Evolutionary conservation across 2,329 filamentous ascomycete species (phyloP).

Genomic region (Ilyonectria robusta): DNA sequence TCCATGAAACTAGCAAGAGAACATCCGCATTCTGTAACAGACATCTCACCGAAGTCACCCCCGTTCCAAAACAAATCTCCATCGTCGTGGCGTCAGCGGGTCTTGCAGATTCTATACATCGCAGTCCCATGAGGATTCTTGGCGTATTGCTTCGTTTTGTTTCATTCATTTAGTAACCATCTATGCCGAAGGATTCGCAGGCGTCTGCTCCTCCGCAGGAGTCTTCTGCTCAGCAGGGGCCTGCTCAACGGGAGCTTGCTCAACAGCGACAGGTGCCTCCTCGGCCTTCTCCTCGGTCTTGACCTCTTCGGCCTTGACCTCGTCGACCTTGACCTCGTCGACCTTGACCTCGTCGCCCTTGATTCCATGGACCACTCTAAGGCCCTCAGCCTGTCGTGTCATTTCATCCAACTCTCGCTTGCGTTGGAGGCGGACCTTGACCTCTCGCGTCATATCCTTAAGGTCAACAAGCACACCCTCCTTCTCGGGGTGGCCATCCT

Average conservation of each 20-base stretch:
- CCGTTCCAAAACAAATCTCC: not conserved
- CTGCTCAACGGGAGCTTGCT: not conserved
- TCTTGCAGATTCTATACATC: not conserved
- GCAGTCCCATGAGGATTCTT: not conserved
- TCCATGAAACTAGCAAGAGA: conserved; percentile 1
- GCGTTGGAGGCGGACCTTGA: conserved; percentile 63
- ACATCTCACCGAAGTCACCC: not conserved
- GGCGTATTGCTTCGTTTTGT: not conserved
- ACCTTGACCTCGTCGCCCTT: conserved; percentile 57
- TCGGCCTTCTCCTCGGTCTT: conserved; percentile 28
- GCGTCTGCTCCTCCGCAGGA: conserved; percentile 13
- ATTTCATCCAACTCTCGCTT: conserved; percentile 62
- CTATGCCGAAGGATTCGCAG: conserved; percentile 26
- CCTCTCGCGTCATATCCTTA: conserved; percentile 73
- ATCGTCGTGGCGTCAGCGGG: not conserved
- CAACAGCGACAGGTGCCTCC: conserved; percentile 30
- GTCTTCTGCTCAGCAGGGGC: conserved; percentile 12
- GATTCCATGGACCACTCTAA: conserved; percentile 63
- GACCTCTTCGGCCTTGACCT: conserved; percentile 59
- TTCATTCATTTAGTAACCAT: conserved; percentile 13
- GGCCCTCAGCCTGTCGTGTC: conserved; percentile 59
- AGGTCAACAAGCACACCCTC: conserved; percentile 84
- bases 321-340: conserved; percentile 57
- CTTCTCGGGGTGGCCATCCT: conserved; percentile 89
- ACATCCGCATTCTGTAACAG: conserved; percentile 5